These are phyloP conservation scores for Chrysoporthe puriensis DNA, from an alignment of 2,329 filamentous ascomycete species.

Conservation along the genomic window DNA sequence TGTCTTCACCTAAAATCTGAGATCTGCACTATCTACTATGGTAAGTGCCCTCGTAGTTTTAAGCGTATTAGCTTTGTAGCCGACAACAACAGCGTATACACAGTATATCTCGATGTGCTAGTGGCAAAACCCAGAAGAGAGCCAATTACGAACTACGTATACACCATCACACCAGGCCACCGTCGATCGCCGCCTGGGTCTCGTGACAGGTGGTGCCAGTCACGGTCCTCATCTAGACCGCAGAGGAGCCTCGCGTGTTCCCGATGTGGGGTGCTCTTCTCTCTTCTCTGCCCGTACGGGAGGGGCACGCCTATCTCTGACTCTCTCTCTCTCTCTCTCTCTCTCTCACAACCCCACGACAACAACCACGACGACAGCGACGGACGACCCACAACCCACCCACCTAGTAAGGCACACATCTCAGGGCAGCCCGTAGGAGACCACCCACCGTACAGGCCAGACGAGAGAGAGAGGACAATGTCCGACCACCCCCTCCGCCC, in stretches of 20 bases:
- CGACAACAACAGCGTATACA: no score
- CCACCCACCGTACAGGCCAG: background rate
- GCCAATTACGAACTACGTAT: no score
- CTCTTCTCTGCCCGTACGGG: background rate
- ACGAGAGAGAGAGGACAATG: conserved; percentile 1
- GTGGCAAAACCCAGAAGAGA: no score
- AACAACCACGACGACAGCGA: background rate
- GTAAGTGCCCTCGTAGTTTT: background rate
- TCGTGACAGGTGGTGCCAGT: no score
- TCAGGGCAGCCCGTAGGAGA: background rate
- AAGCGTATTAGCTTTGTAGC: no score
- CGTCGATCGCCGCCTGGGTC: no score
- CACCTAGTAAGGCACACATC: background rate
- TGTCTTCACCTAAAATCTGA: background rate
- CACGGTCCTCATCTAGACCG: no score
- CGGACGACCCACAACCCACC: background rate
- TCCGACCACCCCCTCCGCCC: conserved; percentile 10
- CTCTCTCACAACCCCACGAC: background rate
- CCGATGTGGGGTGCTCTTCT: background rate
- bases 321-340: background rate
- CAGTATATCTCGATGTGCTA: background rate
- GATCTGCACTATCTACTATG: background rate
- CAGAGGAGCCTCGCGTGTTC: background rate
- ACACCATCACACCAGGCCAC: no score
- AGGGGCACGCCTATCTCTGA: background rate